phyloP scores from a whole-genome alignment of 805 yeast species.

The Myxozyma sirexii region DNA sequence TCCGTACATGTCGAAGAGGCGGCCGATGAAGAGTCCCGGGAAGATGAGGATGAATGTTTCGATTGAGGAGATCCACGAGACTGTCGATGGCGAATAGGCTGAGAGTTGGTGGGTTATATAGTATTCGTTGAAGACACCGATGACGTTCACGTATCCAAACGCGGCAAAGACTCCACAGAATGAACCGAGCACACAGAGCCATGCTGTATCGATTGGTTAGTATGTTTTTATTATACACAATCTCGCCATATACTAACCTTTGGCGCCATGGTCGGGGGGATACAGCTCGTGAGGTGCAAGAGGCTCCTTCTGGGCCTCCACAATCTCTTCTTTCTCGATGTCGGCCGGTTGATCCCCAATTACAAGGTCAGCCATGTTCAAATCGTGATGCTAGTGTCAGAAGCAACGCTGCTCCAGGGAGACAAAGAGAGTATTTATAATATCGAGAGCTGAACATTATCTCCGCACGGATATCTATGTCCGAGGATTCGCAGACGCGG shows the following conservation, averaged over 20 bases:
- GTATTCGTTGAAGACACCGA: conserved; percentile 39
- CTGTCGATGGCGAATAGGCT: conserved; percentile 36
- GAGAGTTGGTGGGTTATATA: conserved; percentile 35
- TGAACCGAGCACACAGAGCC: conserved; percentile 56
- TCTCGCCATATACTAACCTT: too few species aligned
- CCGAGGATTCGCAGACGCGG: too few species aligned
- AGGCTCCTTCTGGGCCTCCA: not conserved
- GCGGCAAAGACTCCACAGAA: conserved; percentile 58
- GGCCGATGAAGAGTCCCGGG: conserved; percentile 38
- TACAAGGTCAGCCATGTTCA: too few species aligned
- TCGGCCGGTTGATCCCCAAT: too few species aligned
- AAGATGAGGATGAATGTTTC: conserved; percentile 38
- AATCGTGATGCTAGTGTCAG: too few species aligned
- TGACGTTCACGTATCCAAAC: conserved; percentile 53
- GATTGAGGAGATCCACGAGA: conserved; percentile 43
- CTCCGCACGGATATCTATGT: too few species aligned
- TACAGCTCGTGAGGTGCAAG: conserved; percentile 10
- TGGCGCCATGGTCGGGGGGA: conserved; percentile 6
- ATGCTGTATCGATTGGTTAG: conserved; percentile 45
- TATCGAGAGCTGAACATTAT: too few species aligned
- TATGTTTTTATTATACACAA: too few species aligned
- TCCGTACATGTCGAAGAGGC: conserved; percentile 38
- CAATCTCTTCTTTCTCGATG: not conserved
- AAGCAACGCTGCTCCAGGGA: too few species aligned
- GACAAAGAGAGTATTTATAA: too few species aligned